Evolutionary conservation across 2,329 filamentous ascomycete species (phyloP).

Genomic region (Exophiala xenobiotica): DNA sequence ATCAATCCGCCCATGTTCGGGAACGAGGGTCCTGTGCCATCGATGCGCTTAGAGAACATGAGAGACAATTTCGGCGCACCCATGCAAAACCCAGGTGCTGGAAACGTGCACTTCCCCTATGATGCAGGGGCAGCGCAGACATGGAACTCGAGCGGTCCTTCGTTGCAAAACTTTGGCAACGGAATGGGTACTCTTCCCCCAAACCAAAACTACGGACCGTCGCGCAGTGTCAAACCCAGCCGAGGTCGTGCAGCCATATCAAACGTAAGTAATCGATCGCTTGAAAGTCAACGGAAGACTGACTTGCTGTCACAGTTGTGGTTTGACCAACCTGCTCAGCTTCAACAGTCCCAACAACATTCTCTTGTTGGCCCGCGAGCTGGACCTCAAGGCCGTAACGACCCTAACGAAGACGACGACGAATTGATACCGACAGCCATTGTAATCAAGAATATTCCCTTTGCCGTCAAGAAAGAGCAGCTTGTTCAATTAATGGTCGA

Average conservation of each 20-base stretch:
- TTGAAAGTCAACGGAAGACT: constrained; percentile 7
- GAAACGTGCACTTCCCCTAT: constrained; percentile 61
- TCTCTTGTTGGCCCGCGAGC: constrained; percentile 44
- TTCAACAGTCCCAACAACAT: constrained; percentile 43
- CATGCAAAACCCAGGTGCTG: constrained; percentile 54
- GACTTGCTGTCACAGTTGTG: constrained; percentile 52
- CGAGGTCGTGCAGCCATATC: constrained; percentile 64
- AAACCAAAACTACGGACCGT: constrained; percentile 49
- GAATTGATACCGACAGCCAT: constrained; percentile 97
- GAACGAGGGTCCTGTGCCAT: constrained; percentile 59
- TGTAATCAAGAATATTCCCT: constrained; percentile 99
- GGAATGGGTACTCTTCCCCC: constrained; percentile 35
- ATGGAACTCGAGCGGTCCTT: constrained; percentile 75
- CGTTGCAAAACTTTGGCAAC: constrained; percentile 59
- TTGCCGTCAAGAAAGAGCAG: constrained; percentile 96
- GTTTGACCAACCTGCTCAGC: constrained; percentile 54
- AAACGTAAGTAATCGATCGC: constrained; percentile 58
- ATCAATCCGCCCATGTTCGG: constrained; percentile 68
- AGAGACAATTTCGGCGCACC: constrained; percentile 46
- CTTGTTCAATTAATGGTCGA: constrained; percentile 92
- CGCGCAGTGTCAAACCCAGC: constrained; percentile 56
- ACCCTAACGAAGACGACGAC: constrained; percentile 55
- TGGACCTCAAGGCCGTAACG: constrained; percentile 43
- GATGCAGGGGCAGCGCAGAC: constrained; percentile 69
- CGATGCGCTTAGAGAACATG: constrained; percentile 56